These are phyloP conservation scores for Calonectria henricotiae DNA, from an alignment of 2,329 filamentous ascomycete species.

Conservation along the genomic window DNA sequence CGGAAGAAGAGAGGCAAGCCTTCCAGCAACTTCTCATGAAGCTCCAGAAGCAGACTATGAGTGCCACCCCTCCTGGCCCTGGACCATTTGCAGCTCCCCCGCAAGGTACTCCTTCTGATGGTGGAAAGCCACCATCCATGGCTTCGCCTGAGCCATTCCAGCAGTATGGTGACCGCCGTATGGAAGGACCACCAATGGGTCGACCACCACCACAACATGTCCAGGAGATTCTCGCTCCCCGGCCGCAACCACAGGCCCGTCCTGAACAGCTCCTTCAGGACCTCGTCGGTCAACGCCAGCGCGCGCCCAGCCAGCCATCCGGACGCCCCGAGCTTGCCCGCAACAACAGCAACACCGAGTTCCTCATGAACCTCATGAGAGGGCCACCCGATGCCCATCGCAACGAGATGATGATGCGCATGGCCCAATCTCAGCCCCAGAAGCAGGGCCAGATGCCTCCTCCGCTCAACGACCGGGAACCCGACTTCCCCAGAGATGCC, in stretches of 20 bases:
- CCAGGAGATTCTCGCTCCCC: constrained; percentile 71
- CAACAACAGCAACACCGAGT: constrained; percentile 82
- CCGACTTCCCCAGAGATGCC: constrained; percentile 61
- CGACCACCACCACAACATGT: constrained; percentile 60
- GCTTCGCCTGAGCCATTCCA: constrained; percentile 68
- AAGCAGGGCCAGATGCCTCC: constrained; percentile 53
- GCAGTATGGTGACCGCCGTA: constrained; percentile 65
- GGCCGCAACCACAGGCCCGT: constrained; percentile 68
- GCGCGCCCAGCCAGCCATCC: constrained; percentile 68
- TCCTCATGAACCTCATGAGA: constrained; percentile 87
- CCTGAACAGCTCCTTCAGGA: constrained; percentile 76
- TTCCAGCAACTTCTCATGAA: constrained; percentile 89
- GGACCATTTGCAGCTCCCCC: constrained; percentile 64
- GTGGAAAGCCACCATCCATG: constrained; percentile 59
- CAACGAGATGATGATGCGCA: constrained; percentile 70
- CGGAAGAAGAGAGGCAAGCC: constrained; percentile 85
- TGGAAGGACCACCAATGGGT: constrained; percentile 58
- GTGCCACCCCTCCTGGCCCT: constrained; percentile 63
- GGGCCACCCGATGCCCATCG: constrained; percentile 66
- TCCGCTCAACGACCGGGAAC: constrained; percentile 66
- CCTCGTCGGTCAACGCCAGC: constrained; percentile 73
- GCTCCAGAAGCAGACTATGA: constrained; percentile 75
- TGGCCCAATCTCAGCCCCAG: constrained; percentile 61
- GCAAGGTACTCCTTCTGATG: constrained; percentile 52
- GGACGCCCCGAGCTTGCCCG: constrained; percentile 63